A percentile compares a stretch with the other conserved stretches of the same genome.
Evolutionary conservation across 192 early-diverging fungal genomes (phyloP).

Genomic region (Podila epigama): DNA sequence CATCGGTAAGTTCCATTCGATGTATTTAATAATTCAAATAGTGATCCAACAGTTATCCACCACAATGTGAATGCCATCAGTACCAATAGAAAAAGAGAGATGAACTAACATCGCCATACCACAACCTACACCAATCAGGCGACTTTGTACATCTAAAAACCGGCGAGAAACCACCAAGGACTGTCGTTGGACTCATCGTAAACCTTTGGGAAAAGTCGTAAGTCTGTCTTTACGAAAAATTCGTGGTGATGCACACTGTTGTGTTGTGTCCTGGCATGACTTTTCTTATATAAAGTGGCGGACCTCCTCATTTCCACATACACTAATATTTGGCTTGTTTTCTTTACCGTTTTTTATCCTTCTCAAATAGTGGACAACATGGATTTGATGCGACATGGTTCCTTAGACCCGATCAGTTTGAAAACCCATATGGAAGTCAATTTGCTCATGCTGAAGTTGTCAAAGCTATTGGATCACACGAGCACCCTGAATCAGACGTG

Average conservation of each 20-base stretch:
- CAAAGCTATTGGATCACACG: constrained; percentile 2
- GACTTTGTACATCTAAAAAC: constrained; percentile 14
- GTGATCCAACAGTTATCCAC: no score
- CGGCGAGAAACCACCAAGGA: not conserved
- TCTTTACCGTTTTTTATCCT: not conserved
- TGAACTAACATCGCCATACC: not conserved
- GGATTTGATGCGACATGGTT: constrained; percentile 17
- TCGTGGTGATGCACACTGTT: no score
- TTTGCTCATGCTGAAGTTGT: constrained; percentile 9
- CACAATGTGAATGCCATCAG: no score
- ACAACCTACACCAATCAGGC: constrained; percentile 3
- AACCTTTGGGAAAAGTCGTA: constrained; percentile 15
- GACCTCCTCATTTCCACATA: not conserved
- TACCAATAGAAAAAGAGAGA: not conserved
- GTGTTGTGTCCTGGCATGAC: no score
- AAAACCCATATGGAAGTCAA: constrained; percentile 10
- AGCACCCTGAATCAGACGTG: not conserved
- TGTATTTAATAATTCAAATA: not conserved
- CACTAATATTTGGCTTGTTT: no score
- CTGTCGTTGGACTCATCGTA: constrained; percentile 7
- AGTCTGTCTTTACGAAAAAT: not conserved
- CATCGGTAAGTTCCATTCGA: constrained; percentile 27
- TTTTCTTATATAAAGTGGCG: no score
- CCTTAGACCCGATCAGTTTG: constrained; percentile 13
- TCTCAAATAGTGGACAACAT: not conserved